phyloP scores from a whole-genome alignment of 2,329 filamentous ascomycete species.

The Aspergillus sp. region DNA sequence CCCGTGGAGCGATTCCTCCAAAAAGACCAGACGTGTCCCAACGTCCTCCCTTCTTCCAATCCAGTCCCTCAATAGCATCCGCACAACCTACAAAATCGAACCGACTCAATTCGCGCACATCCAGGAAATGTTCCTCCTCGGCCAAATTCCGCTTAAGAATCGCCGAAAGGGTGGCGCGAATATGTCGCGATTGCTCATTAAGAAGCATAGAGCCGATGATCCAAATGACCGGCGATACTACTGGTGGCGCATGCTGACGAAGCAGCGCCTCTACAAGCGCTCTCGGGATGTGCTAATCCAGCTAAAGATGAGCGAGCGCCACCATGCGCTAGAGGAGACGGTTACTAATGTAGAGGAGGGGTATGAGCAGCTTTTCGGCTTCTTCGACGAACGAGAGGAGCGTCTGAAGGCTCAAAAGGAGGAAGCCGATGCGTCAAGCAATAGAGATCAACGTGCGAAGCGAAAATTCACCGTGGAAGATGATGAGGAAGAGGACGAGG shows the following conservation, averaged over 20 bases:
- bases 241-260: constrained; percentile 65
- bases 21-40: constrained; percentile 40
- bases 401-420: constrained; percentile 27
- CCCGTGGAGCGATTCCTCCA: constrained; percentile 35
- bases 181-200: constrained; percentile 51
- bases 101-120: constrained; percentile 62
- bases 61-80: constrained; percentile 51
- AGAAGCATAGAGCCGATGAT: constrained; percentile 48
- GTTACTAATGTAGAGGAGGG: constrained; percentile 59
- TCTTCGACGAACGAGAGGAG: constrained; percentile 35
- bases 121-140: constrained; percentile 63
- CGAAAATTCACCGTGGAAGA: constrained; percentile 34
- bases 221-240: constrained; percentile 61
- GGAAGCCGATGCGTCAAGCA: constrained; percentile 19
- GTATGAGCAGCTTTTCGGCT: constrained; percentile 56
- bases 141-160: constrained; percentile 52
- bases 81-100: constrained; percentile 57
- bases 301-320: constrained; percentile 56
- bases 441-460: constrained; percentile 26
- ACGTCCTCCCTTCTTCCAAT: constrained; percentile 57
- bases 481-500: constrained; percentile 25
- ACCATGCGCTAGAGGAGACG: constrained; percentile 61
- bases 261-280: constrained; percentile 62
- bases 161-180: constrained; percentile 51
- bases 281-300: constrained; percentile 61